Base-by-base conservation (phyloP, 177 flowering plant species). In the Vitis hybrid region DNA sequence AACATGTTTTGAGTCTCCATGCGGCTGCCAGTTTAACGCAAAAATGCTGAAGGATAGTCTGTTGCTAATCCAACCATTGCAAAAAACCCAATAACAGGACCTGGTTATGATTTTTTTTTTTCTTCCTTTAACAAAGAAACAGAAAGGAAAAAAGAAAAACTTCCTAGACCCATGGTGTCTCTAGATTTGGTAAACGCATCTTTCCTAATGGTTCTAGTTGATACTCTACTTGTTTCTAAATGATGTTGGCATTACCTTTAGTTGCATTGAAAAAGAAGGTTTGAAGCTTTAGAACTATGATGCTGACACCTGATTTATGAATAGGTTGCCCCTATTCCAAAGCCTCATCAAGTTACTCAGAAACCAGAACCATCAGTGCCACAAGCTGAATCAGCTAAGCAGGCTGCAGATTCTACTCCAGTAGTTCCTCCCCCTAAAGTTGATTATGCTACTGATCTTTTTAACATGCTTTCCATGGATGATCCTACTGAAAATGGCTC, bases 361-460 rank as follows among this genome's bases (percentile, higher is more conserved):
- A 86, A 77, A 72, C 51, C 83, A 14, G 89, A 82, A 70, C 67
- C 83, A 55, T 66, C 69, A 12, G 72, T 45, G n/a, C 71, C 64
- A 8, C 70, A 69, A 52, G 64, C 76, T 59, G 88, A 78, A 68
- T 60, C 81, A 66, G 51, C 72, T 49, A 80, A 79, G 71, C 79
- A 76, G 63, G 76, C 65, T 68, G 74, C 69, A 39, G 80, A 80
- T 61, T 64, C 80, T 65, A 69, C 82, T 62, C 71, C 85, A 5
- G 69, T 72, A 70, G 73, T 55, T 49, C 55, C 87, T 65, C 84
- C 88, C 50, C 87, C 89, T 3, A 90, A 85, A 78, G 85, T 84
- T 73, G 93, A 90, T 78, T 81, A 52, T 83, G 90, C 94, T 49
- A 85, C 89, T 70, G 93, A 92, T 81, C 92, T 92, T 71, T 92